phyloP scores from a whole-genome alignment of 2,329 filamentous ascomycete species.

The Beauveria rudraprayagi region DNA sequence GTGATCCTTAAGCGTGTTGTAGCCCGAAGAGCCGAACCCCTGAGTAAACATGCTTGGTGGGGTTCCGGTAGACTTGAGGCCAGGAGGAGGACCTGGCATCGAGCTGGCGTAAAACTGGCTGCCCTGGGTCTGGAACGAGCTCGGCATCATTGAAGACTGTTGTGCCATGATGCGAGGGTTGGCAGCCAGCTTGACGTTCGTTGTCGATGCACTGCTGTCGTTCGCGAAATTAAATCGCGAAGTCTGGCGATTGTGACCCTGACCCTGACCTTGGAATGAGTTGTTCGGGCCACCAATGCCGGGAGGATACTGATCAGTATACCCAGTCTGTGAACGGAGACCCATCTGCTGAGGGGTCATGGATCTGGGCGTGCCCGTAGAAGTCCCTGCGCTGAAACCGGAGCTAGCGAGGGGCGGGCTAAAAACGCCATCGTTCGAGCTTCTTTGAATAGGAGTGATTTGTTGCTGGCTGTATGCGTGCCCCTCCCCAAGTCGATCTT shows the following conservation, averaged over 20 bases:
- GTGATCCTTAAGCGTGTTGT: slow-evolving; percentile 65
- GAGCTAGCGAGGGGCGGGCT: slow-evolving; percentile 41
- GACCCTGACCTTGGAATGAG: slow-evolving; percentile 41
- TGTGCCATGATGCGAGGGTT: slow-evolving; percentile 77
- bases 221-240: slow-evolving; percentile 85
- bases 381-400: slow-evolving; percentile 38
- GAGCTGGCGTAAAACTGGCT: slow-evolving; percentile 74
- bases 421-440: slow-evolving; percentile 44
- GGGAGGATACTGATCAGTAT: slow-evolving; percentile 52
- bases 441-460: slow-evolving; percentile 63
- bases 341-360: slow-evolving; percentile 74
- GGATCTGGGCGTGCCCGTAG: slow-evolving; percentile 54
- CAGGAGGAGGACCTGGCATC: slow-evolving; percentile 88
- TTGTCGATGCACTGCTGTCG: slow-evolving; percentile 47
- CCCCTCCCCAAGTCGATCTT: slow-evolving; percentile 46
- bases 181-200: slow-evolving; percentile 64
- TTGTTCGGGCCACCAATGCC: slow-evolving; percentile 41
- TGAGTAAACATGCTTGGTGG: slow-evolving; percentile 94
- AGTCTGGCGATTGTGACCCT: slow-evolving; percentile 71
- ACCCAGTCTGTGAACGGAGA: slow-evolving; percentile 55
- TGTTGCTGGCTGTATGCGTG: slow-evolving; percentile 56
- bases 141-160: slow-evolving; percentile 80
- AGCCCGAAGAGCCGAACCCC: slow-evolving; percentile 68
- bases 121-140: slow-evolving; percentile 49
- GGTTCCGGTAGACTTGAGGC: slow-evolving; percentile 88